Evolutionary conservation across 768 basidiomycete species (phyloP), one percentile per base, ranked within the genome.

Genomic region (Tephrocybe sp.): DNA sequence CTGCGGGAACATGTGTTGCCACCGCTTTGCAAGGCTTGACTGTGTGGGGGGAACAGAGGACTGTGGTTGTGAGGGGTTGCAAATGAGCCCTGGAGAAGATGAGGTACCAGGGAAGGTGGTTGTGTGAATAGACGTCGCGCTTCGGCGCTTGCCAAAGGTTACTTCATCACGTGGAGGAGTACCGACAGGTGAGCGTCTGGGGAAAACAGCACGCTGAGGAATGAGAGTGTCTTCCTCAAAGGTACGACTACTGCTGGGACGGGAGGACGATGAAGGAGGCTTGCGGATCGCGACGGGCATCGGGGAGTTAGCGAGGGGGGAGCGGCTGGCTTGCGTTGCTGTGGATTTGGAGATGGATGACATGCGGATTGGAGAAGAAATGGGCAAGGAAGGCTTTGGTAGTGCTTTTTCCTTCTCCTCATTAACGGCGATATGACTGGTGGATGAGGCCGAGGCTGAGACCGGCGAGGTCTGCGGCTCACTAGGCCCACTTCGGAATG

Each of bases 1-100:
- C 15, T 78, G 77, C 0, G 93, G 85, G 62, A 89, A 86, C 53
- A 88, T 80, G 63, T 96, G 92, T 57, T 95, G 85, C 94, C 95
- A 98, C 17, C 94, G 74, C 37, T 89, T 76, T 2, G 93, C 91
- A n/a, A 93, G 81, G 10, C 84, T 84, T 1, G 82, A 77, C 55
- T 88, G 85, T 0, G 79, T 71, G 51, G 85, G 80, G 0, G 86
- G 77, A 10, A 87, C 74, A 0, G 76, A 66, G 4, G 77, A 68
- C 37, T 77, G 74, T 1, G 84, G 84, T 38, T 81, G 82, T 0
- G 84, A 86, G 0, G 91, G 91, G 54, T 92, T 91, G 28, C 80
- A 72, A 7, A 78, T 72, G 15, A 69, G 60, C 25, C 68, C 66
- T 47, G 69, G 80, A 7, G 81, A 80, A 11, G 80, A 79, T 4